Evolutionary conservation across 1,284 basidiomycete species (phyloP).

Genomic region (Sporisorium iseilematis-ciliati): DNA sequence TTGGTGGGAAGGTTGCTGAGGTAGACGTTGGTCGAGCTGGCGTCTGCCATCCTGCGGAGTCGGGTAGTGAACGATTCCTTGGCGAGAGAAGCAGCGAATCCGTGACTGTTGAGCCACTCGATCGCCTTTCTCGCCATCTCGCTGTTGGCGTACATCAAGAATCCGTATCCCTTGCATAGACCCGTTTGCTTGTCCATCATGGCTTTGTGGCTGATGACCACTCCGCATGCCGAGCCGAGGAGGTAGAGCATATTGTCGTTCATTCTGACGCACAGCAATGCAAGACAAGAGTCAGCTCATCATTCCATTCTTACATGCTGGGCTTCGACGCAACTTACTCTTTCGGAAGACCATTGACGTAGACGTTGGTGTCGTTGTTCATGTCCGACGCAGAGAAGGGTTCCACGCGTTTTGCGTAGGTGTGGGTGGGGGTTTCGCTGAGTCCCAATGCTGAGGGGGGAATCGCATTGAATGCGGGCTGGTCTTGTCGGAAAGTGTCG

Average conservation of each 20-base stretch:
- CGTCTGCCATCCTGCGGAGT: conserved; percentile 56
- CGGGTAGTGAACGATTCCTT: conserved; percentile 59
- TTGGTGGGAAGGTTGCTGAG: conserved; percentile 58
- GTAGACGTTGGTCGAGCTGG: conserved; percentile 58
- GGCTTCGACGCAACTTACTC: conserved; percentile 41
- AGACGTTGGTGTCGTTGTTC: conserved; percentile 55
- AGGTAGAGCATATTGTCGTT: conserved; percentile 54
- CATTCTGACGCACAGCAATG: conserved; percentile 28
- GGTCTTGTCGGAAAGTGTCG: neutral
- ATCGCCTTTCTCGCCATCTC: conserved; percentile 56
- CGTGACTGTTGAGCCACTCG: conserved; percentile 48
- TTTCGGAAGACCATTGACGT: conserved; percentile 56
- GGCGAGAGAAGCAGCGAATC: conserved; percentile 56
- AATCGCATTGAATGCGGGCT: neutral
- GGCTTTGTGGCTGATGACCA: conserved; percentile 63
- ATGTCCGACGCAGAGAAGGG: conserved; percentile 8
- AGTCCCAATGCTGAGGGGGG: neutral
- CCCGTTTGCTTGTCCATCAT: conserved; percentile 62
- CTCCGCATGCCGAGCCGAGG: conserved; percentile 58
- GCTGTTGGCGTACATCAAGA: conserved; percentile 57
- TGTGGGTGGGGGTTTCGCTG: neutral
- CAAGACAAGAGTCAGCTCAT: neutral
- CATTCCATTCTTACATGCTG: neutral
- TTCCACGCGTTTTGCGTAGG: conserved; percentile 7
- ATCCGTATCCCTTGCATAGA: conserved; percentile 64